A percentile compares a stretch with the other conserved stretches of the same genome.
Conservation (phyloP, 1,284 basidiomycete species). For the Somion occarium region DNA sequence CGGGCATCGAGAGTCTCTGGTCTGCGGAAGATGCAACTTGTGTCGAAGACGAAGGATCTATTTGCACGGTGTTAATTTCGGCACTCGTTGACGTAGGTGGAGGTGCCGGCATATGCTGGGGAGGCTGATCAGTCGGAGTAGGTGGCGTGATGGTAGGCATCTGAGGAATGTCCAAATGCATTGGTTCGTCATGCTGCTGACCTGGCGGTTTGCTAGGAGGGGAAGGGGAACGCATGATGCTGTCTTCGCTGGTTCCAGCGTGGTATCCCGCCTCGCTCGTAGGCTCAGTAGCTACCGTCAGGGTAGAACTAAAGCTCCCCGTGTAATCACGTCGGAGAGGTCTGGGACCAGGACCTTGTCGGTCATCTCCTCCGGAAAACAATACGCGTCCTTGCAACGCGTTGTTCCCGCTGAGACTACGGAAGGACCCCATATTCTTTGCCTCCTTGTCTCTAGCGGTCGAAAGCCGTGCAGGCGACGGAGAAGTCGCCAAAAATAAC, state of each 20-base stretch:
- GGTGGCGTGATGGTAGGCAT: constrained; percentile 32
- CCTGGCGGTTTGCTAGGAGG: constrained; percentile 6
- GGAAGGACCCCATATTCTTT: constrained; percentile 49
- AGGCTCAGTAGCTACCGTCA: constrained; percentile 22
- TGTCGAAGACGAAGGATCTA: too few species aligned
- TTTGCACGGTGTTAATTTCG: too few species aligned
- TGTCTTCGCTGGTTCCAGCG: constrained; percentile 12
- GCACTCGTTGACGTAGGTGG: too few species aligned
- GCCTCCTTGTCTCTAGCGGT: constrained; percentile 41
- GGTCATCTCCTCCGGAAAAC: constrained; percentile 36
- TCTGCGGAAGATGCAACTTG: neutral
- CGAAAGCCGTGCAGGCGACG: constrained; percentile 64
- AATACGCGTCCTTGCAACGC: constrained; percentile 65
- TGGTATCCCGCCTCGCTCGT: constrained; percentile 14
- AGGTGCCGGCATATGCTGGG: constrained; percentile 1
- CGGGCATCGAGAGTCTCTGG: constrained; percentile 2
- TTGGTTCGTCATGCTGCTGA: neutral
- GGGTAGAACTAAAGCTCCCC: constrained; percentile 26
- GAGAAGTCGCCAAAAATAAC: constrained; percentile 75
- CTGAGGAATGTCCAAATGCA: constrained; percentile 14
- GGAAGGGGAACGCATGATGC: constrained; percentile 8
- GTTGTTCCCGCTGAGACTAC: constrained; percentile 43
- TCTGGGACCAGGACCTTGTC: constrained; percentile 13
- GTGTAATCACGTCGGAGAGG: constrained; percentile 26
- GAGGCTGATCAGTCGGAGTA: constrained; percentile 29